A percentile compares a stretch with the other conserved stretches of the same genome.
Conservation (phyloP, 768 basidiomycete genomes). For the Trichaptum fuscoviolaceum region DNA sequence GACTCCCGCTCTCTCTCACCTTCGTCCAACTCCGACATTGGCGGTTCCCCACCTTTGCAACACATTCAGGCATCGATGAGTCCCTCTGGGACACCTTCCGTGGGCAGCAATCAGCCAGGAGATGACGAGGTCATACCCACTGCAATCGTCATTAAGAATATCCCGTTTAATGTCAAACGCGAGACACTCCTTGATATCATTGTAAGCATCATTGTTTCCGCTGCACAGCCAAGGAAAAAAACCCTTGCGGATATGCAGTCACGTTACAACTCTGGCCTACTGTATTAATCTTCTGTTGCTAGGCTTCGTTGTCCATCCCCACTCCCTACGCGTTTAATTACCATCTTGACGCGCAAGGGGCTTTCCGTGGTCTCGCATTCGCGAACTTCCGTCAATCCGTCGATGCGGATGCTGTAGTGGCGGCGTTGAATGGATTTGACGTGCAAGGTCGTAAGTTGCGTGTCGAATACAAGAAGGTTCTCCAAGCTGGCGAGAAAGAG, state of each 20-base stretch:
- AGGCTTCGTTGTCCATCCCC: slow-evolving; percentile 90
- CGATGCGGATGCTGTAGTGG: slow-evolving; percentile 95
- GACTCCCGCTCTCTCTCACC: slow-evolving; percentile 81
- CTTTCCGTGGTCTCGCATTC: slow-evolving; percentile 96
- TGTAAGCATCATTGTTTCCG: slow-evolving; percentile 43
- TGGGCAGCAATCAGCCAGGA: slow-evolving; percentile 30
- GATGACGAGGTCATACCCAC: slow-evolving; percentile 98
- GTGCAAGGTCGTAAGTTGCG: slow-evolving; percentile 95
- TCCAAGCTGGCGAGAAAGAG: slow-evolving; percentile 99
- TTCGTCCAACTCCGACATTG: slow-evolving; percentile 83
- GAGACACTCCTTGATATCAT: slow-evolving; percentile 96
- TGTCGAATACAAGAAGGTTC: slow-evolving; percentile 98
- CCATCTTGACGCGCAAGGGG: slow-evolving; percentile 92
- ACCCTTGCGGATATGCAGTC: not conserved
- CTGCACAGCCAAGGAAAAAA: slow-evolving; percentile 3
- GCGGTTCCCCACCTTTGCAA: slow-evolving; percentile 68
- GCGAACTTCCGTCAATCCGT: slow-evolving; percentile 91
- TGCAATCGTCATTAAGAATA: slow-evolving; percentile 99
- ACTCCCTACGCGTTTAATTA: slow-evolving; percentile 99
- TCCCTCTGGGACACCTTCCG: slow-evolving; percentile 40
- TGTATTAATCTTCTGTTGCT: slow-evolving; percentile 13
- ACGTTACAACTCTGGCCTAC: not conserved
- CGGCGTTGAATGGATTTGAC: slow-evolving; percentile 92
- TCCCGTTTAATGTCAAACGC: slow-evolving; percentile 97
- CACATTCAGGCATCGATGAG: slow-evolving; percentile 38